Base-by-base conservation (phyloP, 1,139 yeast species). In the Lodderomyces jiufengensis region DNA sequence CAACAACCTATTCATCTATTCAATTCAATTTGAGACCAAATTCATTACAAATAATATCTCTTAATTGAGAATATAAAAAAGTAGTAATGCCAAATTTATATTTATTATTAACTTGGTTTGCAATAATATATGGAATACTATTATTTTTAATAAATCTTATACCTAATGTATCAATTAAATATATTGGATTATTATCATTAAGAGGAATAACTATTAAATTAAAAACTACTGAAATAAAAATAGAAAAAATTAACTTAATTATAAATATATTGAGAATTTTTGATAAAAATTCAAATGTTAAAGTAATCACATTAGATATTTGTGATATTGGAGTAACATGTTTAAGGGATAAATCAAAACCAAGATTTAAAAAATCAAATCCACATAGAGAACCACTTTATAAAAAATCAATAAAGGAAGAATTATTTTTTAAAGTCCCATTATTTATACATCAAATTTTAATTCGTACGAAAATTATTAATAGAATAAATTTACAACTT, bases 131-230 rank as follows among this genome's bases (percentile, higher is more conserved):
- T 34, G 33, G 54, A 11, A 42, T 40, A 3, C 12, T 46, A 6
- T 43, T 66, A 5, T 20, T 50, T 3, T 31, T 49, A 1, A 29
- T 67, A 14, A 70, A 70, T 44, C 39, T 44, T 29, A 49, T 67
- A 9, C 73, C 73, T 4, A 56, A 54, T 34, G 49, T 68, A 5
- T 33, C 52, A 3, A 61, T 70, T 31, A 58, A 55, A 39, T 55
- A 61, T 8, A 38, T 70, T 13, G 73, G 75, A 13, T 65, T 72
- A 59, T 47, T 67, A 39, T 49, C 63, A 12, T 24, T 66, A 22
- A 47, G 61, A 40, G 56, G 62, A 16, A 50, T 68, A 22, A 50
- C 56, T 2, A 48, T 67, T 24, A 46, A 48, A 23, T 31, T 53
- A 11, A 47, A 48, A 2, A 29, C 36, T 9, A 45, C 45, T 3